phyloP scores from a whole-genome alignment of 352 stramenopile species.

The Nothophytophthora sp. region DNA sequence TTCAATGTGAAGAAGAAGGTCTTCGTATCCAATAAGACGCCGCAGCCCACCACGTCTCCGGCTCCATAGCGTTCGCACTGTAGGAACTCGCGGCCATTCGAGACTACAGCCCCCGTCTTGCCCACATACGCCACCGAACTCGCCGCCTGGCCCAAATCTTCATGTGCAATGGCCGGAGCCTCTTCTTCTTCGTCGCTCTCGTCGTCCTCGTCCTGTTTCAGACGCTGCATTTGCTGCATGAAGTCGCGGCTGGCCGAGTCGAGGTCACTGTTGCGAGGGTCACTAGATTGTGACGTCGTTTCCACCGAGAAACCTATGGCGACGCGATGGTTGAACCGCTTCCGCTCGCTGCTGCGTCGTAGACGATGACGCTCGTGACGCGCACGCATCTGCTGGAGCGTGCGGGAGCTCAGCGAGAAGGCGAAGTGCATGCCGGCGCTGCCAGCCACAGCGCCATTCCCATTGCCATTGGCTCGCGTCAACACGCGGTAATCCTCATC shows the following conservation, averaged over 20 bases:
- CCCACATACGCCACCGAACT: constrained; percentile 58
- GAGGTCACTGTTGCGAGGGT: no score
- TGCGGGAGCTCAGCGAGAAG: constrained; percentile 43
- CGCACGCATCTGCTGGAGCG: constrained; percentile 41
- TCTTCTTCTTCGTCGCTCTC: constrained; percentile 14
- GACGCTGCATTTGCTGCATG: constrained; percentile 3
- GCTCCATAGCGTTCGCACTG: constrained; percentile 53
- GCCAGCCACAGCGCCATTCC: background rate
- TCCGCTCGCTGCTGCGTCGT: constrained; percentile 26
- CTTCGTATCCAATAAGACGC: constrained; percentile 53
- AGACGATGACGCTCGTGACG: constrained; percentile 40
- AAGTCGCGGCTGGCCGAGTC: no score
- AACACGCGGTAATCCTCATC: constrained; percentile 8
- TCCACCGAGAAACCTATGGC: constrained; percentile 52
- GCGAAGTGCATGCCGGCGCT: constrained; percentile 34
- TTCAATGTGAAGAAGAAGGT: constrained; percentile 82
- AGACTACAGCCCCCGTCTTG: constrained; percentile 53
- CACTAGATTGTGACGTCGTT: no score
- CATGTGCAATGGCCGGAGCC: constrained; percentile 21
- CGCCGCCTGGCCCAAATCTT: constrained; percentile 39
- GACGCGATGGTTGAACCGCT: constrained; percentile 47
- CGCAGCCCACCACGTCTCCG: constrained; percentile 62
- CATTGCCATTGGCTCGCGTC: background rate
- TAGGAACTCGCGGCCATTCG: constrained; percentile 44
- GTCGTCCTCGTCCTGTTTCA: background rate